Conservation (phyloP, 164 flowering plant genomes). For the Stephania yunnanensis region DNA sequence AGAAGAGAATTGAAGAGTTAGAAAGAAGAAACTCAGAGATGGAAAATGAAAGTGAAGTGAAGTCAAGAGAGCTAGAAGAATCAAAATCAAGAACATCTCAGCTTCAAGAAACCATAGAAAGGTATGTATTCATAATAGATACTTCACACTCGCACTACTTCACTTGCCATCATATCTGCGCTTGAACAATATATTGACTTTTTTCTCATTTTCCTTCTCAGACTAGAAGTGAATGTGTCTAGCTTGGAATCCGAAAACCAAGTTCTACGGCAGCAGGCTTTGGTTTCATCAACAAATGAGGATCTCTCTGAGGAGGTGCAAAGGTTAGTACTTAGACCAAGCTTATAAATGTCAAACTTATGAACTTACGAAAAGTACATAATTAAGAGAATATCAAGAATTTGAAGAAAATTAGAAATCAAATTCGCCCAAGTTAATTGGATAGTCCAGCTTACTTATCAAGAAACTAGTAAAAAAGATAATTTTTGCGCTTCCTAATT, state of each 20-base stretch:
- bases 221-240: constrained; percentile 58
- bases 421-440: not conserved
- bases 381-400: not conserved
- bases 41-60: constrained; percentile 43
- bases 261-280: constrained; percentile 74
- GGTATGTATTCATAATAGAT: constrained; percentile 28
- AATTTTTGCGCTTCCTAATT: too few relatives aligned
- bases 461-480: not conserved
- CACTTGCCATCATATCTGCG: not conserved
- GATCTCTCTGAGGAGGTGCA: constrained; percentile 51
- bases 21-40: constrained; percentile 39
- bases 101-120: constrained; percentile 62
- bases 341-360: not conserved
- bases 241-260: constrained; percentile 81
- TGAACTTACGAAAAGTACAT: too few relatives aligned
- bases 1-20: constrained; percentile 41
- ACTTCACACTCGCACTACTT: not conserved
- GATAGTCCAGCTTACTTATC: not conserved
- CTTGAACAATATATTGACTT: constrained; percentile 1
- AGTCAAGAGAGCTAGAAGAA: constrained; percentile 49
- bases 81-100: constrained; percentile 36
- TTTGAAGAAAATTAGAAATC: not conserved
- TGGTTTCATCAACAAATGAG: constrained; percentile 50
- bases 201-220: constrained; percentile 22
- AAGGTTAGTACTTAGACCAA: constrained; percentile 31